A percentile compares a stretch with the other conserved stretches of the same genome.
Conservation (phyloP, 2,329 filamentous ascomycete genomes). For the Colletotrichum camelliae region DNA sequence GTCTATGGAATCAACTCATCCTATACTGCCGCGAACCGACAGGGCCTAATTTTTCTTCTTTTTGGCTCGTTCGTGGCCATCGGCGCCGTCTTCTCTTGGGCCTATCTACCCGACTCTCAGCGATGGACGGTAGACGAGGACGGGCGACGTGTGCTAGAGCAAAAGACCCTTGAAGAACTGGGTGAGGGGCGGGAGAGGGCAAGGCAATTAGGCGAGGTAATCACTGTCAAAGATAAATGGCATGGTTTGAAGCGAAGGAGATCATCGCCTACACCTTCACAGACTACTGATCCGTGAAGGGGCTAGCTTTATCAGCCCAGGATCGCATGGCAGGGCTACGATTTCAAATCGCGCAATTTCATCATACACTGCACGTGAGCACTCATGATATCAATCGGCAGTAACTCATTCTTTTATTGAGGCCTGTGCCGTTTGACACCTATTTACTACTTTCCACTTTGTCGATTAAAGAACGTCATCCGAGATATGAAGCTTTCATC, state of each 20-base stretch:
- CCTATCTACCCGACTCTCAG: slow-evolving; percentile 55
- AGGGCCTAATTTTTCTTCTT: slow-evolving; percentile 55
- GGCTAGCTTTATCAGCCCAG: background rate
- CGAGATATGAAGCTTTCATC: background rate
- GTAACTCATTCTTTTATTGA: background rate
- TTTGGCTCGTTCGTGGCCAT: slow-evolving; percentile 55
- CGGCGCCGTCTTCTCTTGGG: slow-evolving; percentile 57
- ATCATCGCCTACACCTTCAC: background rate
- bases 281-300: background rate
- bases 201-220: slow-evolving; percentile 46
- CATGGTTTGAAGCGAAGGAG: slow-evolving; percentile 40
- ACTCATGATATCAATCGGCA: background rate
- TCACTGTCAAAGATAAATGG: slow-evolving; percentile 50
- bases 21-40: slow-evolving; percentile 45
- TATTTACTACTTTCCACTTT: background rate
- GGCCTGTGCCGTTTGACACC: background rate
- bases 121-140: slow-evolving; percentile 39
- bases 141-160: slow-evolving; percentile 43
- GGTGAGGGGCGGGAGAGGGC: slow-evolving; percentile 54
- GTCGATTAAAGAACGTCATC: background rate
- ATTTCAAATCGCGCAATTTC: background rate
- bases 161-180: slow-evolving; percentile 55
- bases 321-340: background rate
- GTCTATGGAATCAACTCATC: slow-evolving; percentile 55
- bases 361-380: background rate